Conservation (phyloP, 2,329 filamentous ascomycete species). For the Fusarium torulosum region DNA sequence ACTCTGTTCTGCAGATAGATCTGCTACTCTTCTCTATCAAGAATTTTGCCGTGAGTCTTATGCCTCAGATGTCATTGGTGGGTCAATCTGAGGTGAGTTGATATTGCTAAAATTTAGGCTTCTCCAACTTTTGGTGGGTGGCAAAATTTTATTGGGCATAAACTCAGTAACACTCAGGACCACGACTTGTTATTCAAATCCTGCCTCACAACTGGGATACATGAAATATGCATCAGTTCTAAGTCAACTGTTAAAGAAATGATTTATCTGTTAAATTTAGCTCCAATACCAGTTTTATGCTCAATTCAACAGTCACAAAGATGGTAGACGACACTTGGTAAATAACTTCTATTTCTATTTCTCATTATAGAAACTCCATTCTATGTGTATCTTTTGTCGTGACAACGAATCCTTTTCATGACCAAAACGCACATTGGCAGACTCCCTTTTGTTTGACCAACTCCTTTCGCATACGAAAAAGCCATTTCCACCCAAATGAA, state of each 20-base stretch:
- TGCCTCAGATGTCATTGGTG: slow-evolving; percentile 22
- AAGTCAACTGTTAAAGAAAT: not conserved
- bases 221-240: too few relatives aligned
- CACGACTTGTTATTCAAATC: not conserved
- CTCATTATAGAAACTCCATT: not conserved
- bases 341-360: slow-evolving; percentile 25
- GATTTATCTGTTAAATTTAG: not conserved
- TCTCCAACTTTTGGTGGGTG: slow-evolving; percentile 45
- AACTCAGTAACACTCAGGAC: not conserved
- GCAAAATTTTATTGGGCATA: slow-evolving; percentile 46
- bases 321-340: not conserved
- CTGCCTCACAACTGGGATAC: not conserved
- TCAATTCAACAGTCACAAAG: not conserved
- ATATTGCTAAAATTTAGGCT: slow-evolving; percentile 43
- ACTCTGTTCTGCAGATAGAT: not conserved
- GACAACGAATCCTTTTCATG: slow-evolving; percentile 7
- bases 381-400: not conserved
- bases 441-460: slow-evolving; percentile 17
- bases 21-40: not conserved
- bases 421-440: not conserved
- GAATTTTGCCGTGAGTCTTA: slow-evolving; percentile 17
- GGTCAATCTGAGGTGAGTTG: slow-evolving; percentile 21
- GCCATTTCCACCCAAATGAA: slow-evolving; percentile 14
- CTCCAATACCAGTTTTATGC: not conserved
- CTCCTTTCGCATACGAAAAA: slow-evolving; percentile 4